Conservation (phyloP, 148 eudicot species). For the Pouteria glomerata region DNA sequence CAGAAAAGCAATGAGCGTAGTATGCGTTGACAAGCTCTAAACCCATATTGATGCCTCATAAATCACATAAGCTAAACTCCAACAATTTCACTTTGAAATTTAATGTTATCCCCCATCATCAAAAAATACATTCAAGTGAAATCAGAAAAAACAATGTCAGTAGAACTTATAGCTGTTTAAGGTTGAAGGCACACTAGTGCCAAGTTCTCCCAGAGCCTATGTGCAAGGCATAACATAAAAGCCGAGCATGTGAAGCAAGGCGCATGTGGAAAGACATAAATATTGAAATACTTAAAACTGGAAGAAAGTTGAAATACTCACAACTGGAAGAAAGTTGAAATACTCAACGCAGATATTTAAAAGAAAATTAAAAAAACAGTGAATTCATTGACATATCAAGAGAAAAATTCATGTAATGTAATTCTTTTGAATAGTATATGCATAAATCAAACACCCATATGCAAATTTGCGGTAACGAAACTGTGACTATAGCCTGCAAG, state of each 20-base stretch:
- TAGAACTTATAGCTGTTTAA: not conserved
- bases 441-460: not conserved
- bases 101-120: not conserved
- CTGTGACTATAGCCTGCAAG: no score
- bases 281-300: not conserved
- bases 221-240: not conserved
- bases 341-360: no score
- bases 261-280: not conserved
- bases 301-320: not conserved
- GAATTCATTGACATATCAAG: no score
- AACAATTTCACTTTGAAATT: not conserved
- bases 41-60: not conserved
- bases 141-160: not conserved
- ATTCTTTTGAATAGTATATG: no score
- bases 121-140: not conserved
- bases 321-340: no score
- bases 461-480: not conserved
- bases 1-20: not conserved
- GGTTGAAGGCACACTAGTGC: not conserved
- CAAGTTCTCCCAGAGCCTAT: not conserved
- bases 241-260: not conserved
- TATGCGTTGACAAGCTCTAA: not conserved
- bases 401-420: no score
- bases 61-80: not conserved
- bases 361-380: no score